Conservation (phyloP, 306 rosid species). For the Acacia crassicarpa region DNA sequence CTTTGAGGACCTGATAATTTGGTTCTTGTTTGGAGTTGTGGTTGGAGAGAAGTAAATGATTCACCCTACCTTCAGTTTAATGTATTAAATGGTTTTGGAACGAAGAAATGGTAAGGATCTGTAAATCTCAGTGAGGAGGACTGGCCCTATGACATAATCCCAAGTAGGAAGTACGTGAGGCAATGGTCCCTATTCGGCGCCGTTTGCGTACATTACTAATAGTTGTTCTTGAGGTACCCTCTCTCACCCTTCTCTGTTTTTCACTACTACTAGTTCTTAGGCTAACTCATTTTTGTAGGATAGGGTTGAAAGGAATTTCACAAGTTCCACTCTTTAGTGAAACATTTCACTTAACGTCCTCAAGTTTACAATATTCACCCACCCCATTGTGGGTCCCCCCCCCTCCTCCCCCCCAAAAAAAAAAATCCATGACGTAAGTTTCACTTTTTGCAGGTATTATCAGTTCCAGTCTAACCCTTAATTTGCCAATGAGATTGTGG, state of each 20-base stretch:
- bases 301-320: neutral
- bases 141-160: neutral
- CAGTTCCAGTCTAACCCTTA: neutral
- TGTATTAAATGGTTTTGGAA: neutral
- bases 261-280: neutral
- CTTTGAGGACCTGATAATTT: neutral
- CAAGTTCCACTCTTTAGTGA: constrained; percentile 3
- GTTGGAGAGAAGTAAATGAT: constrained; percentile 8
- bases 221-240: constrained; percentile 6
- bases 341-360: constrained; percentile 24
- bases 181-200: constrained; percentile 35
- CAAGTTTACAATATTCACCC: neutral
- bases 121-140: constrained; percentile 6
- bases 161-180: neutral
- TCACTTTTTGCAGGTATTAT: constrained; percentile 14
- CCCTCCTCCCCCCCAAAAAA: neutral
- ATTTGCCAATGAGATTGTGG: neutral
- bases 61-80: neutral
- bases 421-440: neutral
- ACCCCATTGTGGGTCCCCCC: neutral
- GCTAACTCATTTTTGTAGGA: neutral
- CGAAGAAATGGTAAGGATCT: neutral
- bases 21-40: neutral
- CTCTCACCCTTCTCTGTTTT: neutral
- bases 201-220: constrained; percentile 22